Conservation (phyloP, 495 filamentous ascomycete genomes). For the Penicillium cataractarum region DNA sequence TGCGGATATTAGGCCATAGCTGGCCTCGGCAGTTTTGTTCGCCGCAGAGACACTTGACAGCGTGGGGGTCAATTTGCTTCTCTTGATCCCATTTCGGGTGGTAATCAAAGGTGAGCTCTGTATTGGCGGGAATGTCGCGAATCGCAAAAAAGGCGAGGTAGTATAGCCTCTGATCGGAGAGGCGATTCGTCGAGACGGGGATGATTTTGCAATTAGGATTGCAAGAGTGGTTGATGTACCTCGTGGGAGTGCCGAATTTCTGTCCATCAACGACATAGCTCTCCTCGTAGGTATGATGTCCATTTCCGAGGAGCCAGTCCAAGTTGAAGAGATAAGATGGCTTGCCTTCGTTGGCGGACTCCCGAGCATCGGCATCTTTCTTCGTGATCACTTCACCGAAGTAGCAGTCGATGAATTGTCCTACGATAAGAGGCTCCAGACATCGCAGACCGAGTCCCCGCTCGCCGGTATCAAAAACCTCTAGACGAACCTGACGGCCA, state of each 20-base stretch:
- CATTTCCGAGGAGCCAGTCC: slow-evolving; percentile 69
- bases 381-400: slow-evolving; percentile 85
- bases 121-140: slow-evolving; percentile 64
- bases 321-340: slow-evolving; percentile 79
- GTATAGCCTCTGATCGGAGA: slow-evolving; percentile 74
- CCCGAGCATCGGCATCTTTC: slow-evolving; percentile 67
- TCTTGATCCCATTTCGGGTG: slow-evolving; percentile 58
- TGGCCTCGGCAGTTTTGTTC: slow-evolving; percentile 67
- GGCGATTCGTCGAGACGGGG: slow-evolving; percentile 72
- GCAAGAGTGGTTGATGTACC: slow-evolving; percentile 72
- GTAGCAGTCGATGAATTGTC: slow-evolving; percentile 89
- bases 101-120: slow-evolving; percentile 90
- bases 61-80: slow-evolving; percentile 53
- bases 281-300: slow-evolving; percentile 19
- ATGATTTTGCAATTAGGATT: slow-evolving; percentile 79
- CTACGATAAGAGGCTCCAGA: slow-evolving; percentile 65
- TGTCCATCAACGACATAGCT: slow-evolving; percentile 63
- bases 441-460: slow-evolving; percentile 87
- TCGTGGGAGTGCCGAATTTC: slow-evolving; percentile 57
- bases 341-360: slow-evolving; percentile 42
- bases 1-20: slow-evolving; percentile 60
- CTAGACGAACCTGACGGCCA: slow-evolving; percentile 71
- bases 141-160: slow-evolving; percentile 86
- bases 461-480: slow-evolving; percentile 78
- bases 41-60: slow-evolving; percentile 69